Base-by-base conservation (phyloP, 805 yeast genomes). In the Yamadazyma laniorum region DNA sequence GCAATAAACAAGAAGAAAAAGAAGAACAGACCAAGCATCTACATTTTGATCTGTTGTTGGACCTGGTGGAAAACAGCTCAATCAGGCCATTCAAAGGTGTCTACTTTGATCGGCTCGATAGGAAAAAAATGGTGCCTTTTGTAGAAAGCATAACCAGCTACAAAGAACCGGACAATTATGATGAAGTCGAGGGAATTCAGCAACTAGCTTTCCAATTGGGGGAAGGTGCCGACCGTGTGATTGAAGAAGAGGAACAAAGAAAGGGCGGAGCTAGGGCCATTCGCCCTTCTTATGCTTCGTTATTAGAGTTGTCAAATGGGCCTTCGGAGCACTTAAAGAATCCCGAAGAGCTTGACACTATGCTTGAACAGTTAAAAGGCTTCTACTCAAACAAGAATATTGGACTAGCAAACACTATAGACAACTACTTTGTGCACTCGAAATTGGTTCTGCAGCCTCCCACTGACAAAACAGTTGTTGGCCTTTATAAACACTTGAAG, bases 341-440 rank as follows among this genome's bases (percentile, higher is more conserved):
- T 23, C 40, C 65, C 8, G 45, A 43, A 4, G 73, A 68, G 43
- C 56, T 63, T 34, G 74, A 65, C 34, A 56, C 63, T 22, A 63
- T 70, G 71, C 30, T 69, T 33, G 53, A 51, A 3, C 75, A 70
- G 30, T 42, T 67, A 16, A 28, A 42, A 6, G 52, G 47, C 5
- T 54, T 58, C 40, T 65, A 57, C 45, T 33, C 45, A 14, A 46
- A 47, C 4, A 53, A 55, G 19, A 58, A 51, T 4, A 25, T 42
- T n/a, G 40, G 34, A 25, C 13, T 44, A 4, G 21, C 17, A 8
- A 34, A 34, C 23, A 19, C 31, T 2, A 21, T 31, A 5, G 25
- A 44, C 9, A 14, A 32, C 5, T 32, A 35, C 17, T 18, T 37
- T 11, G 23, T 19, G 14, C 15, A 26, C 4, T 37, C 41, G 1